phyloP scores from a whole-genome alignment of 192 early-diverging fungal species.

The Umbelopsis ramanniana region DNA sequence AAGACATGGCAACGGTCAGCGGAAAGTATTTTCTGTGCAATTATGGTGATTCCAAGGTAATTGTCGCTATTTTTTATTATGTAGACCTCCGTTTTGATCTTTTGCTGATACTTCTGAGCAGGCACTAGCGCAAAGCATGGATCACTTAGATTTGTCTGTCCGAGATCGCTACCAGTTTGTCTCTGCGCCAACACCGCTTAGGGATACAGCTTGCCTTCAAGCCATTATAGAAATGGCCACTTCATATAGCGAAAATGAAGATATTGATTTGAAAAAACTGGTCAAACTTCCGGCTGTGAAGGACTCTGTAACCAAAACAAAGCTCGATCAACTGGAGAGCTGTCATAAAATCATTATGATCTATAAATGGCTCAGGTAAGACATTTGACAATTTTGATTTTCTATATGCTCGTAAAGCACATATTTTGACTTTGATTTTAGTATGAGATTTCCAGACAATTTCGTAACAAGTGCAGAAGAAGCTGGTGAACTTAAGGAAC shows the following conservation, averaged over 20 bases:
- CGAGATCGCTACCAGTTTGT: slow-evolving; percentile 75
- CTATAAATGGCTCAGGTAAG: slow-evolving; percentile 87
- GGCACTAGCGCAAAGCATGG: slow-evolving; percentile 65
- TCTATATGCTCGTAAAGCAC: neutral
- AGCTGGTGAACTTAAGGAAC: slow-evolving; percentile 52
- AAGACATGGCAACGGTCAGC: slow-evolving; percentile 67
- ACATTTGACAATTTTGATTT: neutral
- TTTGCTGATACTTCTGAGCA: slow-evolving; percentile 3
- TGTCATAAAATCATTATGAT: slow-evolving; percentile 77
- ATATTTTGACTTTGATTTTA: slow-evolving; percentile 30
- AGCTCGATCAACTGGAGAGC: slow-evolving; percentile 64
- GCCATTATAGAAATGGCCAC: slow-evolving; percentile 25
- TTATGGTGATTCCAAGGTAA: slow-evolving; percentile 63
- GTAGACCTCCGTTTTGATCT: neutral
- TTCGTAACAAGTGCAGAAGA: slow-evolving; percentile 55
- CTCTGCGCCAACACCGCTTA: slow-evolving; percentile 62
- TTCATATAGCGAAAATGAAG: slow-evolving; percentile 35
- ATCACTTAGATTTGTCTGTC: slow-evolving; percentile 60
- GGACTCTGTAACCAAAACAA: slow-evolving; percentile 13
- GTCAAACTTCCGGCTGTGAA: slow-evolving; percentile 54
- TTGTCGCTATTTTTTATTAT: neutral
- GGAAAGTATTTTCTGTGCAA: slow-evolving; percentile 81
- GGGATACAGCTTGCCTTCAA: slow-evolving; percentile 32
- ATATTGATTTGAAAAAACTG: slow-evolving; percentile 53
- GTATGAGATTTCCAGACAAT: slow-evolving; percentile 61